phyloP scores from a whole-genome alignment of 2,329 filamentous ascomycete genomes.

The Lojkania enalia region DNA sequence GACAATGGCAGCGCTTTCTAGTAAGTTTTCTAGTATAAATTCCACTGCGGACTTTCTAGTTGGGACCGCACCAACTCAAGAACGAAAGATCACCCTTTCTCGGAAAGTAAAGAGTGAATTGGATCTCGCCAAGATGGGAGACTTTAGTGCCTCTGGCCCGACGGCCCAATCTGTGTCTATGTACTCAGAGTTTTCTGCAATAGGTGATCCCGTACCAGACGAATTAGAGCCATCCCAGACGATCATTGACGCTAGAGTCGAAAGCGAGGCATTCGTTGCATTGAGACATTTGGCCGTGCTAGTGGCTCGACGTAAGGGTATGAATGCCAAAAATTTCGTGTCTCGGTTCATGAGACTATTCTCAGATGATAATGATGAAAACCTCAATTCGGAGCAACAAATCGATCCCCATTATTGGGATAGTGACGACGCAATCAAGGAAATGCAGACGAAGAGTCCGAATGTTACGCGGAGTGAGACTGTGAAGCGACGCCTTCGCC shows the following conservation, averaged over 20 bases:
- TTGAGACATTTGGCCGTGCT: constrained; percentile 40
- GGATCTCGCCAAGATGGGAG: constrained; percentile 21
- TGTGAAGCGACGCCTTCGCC: too few species aligned
- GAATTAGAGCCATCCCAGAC: constrained; percentile 17
- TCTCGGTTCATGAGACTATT: constrained; percentile 41
- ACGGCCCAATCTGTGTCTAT: constrained; percentile 15
- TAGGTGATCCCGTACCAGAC: constrained; percentile 37
- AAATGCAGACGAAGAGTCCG: too few species aligned
- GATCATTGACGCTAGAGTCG: constrained; percentile 18
- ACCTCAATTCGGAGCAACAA: too few species aligned
- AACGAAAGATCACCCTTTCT: constrained; percentile 22
- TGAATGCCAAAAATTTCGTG: constrained; percentile 37
- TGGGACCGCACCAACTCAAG: constrained; percentile 33
- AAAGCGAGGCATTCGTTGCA: constrained; percentile 36
- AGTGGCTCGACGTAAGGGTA: constrained; percentile 41
- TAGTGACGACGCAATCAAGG: too few species aligned
- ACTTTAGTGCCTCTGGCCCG: constrained; percentile 8
- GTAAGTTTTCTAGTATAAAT: constrained; percentile 37
- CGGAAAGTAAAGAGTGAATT: constrained; percentile 38
- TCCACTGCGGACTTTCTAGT: constrained; percentile 35
- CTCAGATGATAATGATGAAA: constrained; percentile 14
- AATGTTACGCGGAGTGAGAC: too few species aligned
- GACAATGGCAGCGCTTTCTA: constrained; percentile 46
- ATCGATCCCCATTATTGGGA: too few species aligned
- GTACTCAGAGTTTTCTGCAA: constrained; percentile 40